Percentiles rank a stretch among this genome's conserved stretches.
Conservation (phyloP, 352 stramenopile genomes). For the Phytophthora agathidicida region DNA sequence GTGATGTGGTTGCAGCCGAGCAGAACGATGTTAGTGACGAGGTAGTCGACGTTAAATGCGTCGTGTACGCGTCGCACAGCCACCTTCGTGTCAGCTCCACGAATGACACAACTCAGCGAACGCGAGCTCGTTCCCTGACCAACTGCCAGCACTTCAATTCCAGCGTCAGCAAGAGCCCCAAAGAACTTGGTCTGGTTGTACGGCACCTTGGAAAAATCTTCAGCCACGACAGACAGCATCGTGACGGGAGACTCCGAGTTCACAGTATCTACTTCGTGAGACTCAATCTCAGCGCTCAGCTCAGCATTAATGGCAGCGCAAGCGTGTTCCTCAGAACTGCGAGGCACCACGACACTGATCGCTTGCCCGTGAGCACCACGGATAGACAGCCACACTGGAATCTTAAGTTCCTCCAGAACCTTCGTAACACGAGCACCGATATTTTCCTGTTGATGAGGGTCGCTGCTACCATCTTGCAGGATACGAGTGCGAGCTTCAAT, state of each 20-base stretch:
- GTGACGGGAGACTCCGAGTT: slow-evolving; percentile 77
- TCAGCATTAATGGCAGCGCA: slow-evolving; percentile 57
- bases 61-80: slow-evolving; percentile 80
- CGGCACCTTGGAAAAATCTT: slow-evolving; percentile 76
- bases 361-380: slow-evolving; percentile 82
- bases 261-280: slow-evolving; percentile 73
- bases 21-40: slow-evolving; percentile 75
- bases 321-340: slow-evolving; percentile 36
- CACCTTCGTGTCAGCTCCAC: slow-evolving; percentile 70
- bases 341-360: slow-evolving; percentile 77
- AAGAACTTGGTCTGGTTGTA: slow-evolving; percentile 84
- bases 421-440: slow-evolving; percentile 80
- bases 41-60: slow-evolving; percentile 80
- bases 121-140: slow-evolving; percentile 82
- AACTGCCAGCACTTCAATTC: slow-evolving; percentile 76
- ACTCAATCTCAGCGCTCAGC: slow-evolving; percentile 63
- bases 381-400: slow-evolving; percentile 84
- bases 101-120: slow-evolving; percentile 79
- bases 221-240: slow-evolving; percentile 85
- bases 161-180: slow-evolving; percentile 64
- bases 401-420: slow-evolving; percentile 61
- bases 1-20: slow-evolving; percentile 80
- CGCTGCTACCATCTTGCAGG: slow-evolving; percentile 65
- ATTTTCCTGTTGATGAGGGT: slow-evolving; percentile 60
- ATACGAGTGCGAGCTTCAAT: slow-evolving; percentile 84